Conservation (phyloP, 2,329 filamentous ascomycete species). For the Penicillium griseofulvum region DNA sequence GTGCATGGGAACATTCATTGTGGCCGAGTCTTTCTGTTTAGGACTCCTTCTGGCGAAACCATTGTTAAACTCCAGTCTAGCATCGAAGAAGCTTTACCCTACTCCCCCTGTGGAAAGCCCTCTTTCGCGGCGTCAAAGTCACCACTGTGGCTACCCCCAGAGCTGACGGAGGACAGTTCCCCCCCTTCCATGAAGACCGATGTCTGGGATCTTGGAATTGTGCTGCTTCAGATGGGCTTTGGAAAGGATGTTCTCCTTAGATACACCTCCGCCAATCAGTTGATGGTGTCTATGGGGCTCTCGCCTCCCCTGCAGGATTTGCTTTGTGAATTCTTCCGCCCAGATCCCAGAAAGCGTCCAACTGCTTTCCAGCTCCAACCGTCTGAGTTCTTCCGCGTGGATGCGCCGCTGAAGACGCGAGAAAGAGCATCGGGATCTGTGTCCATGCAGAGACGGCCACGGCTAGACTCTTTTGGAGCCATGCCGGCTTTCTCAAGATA, state of each 20-base stretch:
- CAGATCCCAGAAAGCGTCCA: constrained; percentile 78
- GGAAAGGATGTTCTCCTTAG: constrained; percentile 72
- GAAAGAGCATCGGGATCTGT: constrained; percentile 45
- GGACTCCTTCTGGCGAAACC: constrained; percentile 65
- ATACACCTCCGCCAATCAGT: constrained; percentile 72
- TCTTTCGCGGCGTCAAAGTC: constrained; percentile 62
- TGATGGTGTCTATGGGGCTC: constrained; percentile 69
- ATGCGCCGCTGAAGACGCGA: constrained; percentile 37
- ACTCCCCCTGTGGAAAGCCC: constrained; percentile 44
- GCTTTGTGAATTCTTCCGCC: constrained; percentile 77
- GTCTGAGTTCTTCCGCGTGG: constrained; percentile 47
- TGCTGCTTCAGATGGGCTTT: constrained; percentile 92
- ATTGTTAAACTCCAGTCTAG: constrained; percentile 55
- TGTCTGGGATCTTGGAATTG: constrained; percentile 89
- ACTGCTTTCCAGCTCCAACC: constrained; percentile 72
- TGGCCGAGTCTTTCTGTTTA: constrained; percentile 74
- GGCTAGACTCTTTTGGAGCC: constrained; percentile 62
- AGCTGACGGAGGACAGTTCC: constrained; percentile 62
- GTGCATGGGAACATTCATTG: constrained; percentile 80
- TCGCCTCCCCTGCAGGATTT: constrained; percentile 77
- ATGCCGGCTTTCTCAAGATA: constrained; percentile 68
- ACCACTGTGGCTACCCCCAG: constrained; percentile 79
- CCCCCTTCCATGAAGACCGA: constrained; percentile 71
- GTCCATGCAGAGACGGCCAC: constrained; percentile 50
- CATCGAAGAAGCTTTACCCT: constrained; percentile 52